Percentiles rank a stretch among this genome's conserved stretches.
Evolutionary conservation across 1,284 basidiomycete genomes (phyloP).

Genomic region (Takashimella koratensis): DNA sequence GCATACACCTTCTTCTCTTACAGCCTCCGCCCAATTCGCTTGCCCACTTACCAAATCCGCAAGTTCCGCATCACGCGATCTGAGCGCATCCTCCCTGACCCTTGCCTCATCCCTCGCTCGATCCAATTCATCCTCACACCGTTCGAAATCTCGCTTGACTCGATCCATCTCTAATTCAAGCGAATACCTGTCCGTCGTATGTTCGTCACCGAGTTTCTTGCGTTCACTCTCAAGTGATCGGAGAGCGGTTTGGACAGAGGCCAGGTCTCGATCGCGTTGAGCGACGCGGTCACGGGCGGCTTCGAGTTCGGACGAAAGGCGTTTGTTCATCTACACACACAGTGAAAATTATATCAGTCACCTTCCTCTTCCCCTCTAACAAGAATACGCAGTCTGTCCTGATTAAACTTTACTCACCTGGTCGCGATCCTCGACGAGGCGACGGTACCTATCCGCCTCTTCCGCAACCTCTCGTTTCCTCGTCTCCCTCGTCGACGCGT

Average conservation of each 20-base stretch:
- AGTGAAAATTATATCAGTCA: neutral
- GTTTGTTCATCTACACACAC: conserved; percentile 32
- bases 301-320: conserved; percentile 45
- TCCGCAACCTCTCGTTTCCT: conserved; percentile 48
- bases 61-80: conserved; percentile 65
- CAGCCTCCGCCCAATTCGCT: neutral
- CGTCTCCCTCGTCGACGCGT: conserved; percentile 37
- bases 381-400: too few species aligned
- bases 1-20: conserved; percentile 11
- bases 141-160: conserved; percentile 75
- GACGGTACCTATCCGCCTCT: conserved; percentile 48
- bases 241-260: conserved; percentile 68
- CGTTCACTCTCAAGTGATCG: conserved; percentile 54
- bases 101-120: conserved; percentile 69
- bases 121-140: conserved; percentile 73
- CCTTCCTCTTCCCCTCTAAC: too few species aligned
- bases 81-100: conserved; percentile 60
- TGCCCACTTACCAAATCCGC: conserved; percentile 59
- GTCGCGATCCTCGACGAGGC: conserved; percentile 48
- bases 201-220: conserved; percentile 71
- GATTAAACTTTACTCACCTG: conserved; percentile 30
- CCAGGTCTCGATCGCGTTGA: conserved; percentile 58
- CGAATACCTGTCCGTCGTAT: conserved; percentile 77
- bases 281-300: conserved; percentile 50
- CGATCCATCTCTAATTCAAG: conserved; percentile 88